These are phyloP conservation scores for Quercus gilva DNA, from an alignment of 306 rosid genomes.

Conservation along the genomic window DNA sequence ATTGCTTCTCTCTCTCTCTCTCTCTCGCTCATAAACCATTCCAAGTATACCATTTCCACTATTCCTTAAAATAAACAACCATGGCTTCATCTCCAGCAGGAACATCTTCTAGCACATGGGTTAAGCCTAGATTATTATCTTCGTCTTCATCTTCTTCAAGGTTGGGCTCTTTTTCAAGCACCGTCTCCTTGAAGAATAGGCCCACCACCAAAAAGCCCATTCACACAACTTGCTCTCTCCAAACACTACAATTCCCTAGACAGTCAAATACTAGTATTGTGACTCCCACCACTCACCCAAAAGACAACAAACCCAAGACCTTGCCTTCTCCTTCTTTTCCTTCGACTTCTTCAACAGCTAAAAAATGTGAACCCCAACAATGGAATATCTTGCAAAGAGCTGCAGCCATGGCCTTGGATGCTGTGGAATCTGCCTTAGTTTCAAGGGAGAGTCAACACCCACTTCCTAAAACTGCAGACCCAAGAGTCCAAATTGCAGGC, in stretches of 20 bases:
- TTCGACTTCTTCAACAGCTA: background rate
- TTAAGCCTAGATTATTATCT: conserved; percentile 22
- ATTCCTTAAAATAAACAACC: conserved; percentile 14
- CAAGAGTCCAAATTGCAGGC: conserved; percentile 82
- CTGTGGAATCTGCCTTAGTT: conserved; percentile 52
- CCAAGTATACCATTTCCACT: background rate
- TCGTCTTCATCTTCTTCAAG: conserved; percentile 16
- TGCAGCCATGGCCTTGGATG: conserved; percentile 58
- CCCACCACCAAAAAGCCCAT: background rate
- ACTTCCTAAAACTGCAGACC: conserved; percentile 90
- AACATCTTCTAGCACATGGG: conserved; percentile 26
- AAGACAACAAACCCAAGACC: background rate
- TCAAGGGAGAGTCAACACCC: conserved; percentile 52
- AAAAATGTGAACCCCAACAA: conserved; percentile 6
- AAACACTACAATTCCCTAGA: conserved; percentile 49
- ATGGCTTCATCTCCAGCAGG: conserved; percentile 33
- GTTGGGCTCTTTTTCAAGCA: conserved; percentile 23
- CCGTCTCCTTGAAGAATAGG: conserved; percentile 18
- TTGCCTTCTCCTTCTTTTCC: background rate
- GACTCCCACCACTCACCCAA: background rate
- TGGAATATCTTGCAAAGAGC: conserved; percentile 62
- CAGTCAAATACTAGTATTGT: conserved; percentile 17
- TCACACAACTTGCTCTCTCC: conserved; percentile 46
- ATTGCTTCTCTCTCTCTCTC: background rate
- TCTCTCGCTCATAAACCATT: background rate